Evolutionary conservation across 345 rosid genomes (phyloP).

Genomic region (Eucalyptus urophylla): DNA sequence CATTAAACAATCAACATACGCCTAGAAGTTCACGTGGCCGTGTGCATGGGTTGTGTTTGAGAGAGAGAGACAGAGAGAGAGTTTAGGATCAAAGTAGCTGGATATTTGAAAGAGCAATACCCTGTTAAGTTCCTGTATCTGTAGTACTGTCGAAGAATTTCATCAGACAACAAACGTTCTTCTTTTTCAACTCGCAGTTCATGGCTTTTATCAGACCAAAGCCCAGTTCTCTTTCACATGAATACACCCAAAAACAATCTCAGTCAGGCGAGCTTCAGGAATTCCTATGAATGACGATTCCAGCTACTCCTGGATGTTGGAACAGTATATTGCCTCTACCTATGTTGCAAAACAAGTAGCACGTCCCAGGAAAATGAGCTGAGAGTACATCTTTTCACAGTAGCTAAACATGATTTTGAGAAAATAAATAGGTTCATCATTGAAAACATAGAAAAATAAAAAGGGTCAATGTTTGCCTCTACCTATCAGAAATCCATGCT

Average conservation of each 20-base stretch:
- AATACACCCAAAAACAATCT: constrained; percentile 72
- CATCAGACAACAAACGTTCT: constrained; percentile 25
- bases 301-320: constrained; percentile 50
- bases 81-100: background rate
- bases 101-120: constrained; percentile 4
- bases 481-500: background rate
- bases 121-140: constrained; percentile 46
- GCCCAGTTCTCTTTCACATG: constrained; percentile 42
- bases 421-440: background rate
- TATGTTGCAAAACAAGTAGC: constrained; percentile 1
- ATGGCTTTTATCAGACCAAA: constrained; percentile 34
- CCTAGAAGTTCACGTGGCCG: background rate
- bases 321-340: constrained; percentile 54
- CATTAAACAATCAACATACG: background rate
- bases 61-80: background rate
- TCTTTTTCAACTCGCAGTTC: background rate
- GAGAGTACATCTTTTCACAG: background rate
- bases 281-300: constrained; percentile 54
- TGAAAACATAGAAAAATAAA: background rate
- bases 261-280: constrained; percentile 45
- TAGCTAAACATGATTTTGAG: background rate
- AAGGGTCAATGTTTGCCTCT: too few species aligned
- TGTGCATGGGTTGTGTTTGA: too few species aligned
- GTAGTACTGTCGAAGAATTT: constrained; percentile 32
- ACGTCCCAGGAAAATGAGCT: background rate